Evolutionary conservation across 345 rosid genomes (phyloP).

Genomic region (Melaleuca quinquenervia): DNA sequence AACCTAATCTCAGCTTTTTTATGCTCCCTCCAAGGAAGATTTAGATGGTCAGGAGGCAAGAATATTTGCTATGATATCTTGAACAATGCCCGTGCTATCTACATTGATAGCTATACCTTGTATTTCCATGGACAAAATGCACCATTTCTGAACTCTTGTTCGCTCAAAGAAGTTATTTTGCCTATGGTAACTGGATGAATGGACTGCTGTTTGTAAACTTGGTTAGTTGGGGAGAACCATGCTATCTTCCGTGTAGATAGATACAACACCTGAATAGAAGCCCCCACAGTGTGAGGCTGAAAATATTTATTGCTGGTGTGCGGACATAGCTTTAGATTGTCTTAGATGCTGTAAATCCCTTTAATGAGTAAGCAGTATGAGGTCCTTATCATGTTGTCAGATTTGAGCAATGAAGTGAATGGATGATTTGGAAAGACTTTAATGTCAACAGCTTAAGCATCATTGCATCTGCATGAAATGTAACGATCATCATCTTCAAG

Average conservation of each 20-base stretch:
- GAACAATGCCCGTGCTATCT: background rate
- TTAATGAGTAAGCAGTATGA: background rate
- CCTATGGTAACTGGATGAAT: background rate
- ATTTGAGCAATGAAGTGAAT: background rate
- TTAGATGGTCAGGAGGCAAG: background rate
- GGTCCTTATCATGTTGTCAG: background rate
- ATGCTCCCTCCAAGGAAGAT: background rate
- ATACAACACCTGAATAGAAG: background rate
- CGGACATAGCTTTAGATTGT: background rate
- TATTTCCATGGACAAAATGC: background rate
- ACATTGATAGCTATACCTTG: background rate
- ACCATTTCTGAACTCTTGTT: background rate
- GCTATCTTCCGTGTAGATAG: background rate
- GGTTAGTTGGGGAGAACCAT: background rate
- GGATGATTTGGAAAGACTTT: background rate
- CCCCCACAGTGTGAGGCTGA: background rate
- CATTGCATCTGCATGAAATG: background rate
- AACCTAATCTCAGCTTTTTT: background rate
- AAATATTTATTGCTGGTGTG: background rate
- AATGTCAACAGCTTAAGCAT: background rate
- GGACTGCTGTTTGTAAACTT: background rate
- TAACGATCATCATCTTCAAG: background rate
- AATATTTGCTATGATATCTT: background rate
- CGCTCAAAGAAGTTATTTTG: background rate
- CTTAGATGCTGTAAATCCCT: background rate